Conservation (phyloP, 2,329 filamentous ascomycete species). For the Aspergillus pseudoterreus region DNA sequence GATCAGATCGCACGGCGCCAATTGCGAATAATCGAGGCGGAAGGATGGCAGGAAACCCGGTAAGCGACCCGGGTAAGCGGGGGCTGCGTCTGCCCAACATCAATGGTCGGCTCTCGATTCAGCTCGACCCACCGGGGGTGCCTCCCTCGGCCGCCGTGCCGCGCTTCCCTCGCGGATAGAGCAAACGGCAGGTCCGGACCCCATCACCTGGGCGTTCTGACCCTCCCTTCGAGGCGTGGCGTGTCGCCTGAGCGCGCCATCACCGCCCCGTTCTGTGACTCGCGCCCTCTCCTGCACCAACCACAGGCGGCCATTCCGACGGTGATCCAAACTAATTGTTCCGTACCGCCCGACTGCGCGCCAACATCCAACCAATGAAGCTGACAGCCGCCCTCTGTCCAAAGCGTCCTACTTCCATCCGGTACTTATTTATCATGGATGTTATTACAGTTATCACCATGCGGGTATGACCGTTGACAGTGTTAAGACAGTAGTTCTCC, state of each 20-base stretch:
- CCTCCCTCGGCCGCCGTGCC: slow-evolving; percentile 15
- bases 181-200: slow-evolving; percentile 1
- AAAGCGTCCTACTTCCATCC: neutral
- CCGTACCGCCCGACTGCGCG: slow-evolving; percentile 37
- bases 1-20: slow-evolving; percentile 16
- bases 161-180: slow-evolving; percentile 22
- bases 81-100: neutral
- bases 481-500: too few species aligned
- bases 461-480: too few species aligned
- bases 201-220: neutral
- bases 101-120: slow-evolving; percentile 3
- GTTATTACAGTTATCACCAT: too few species aligned
- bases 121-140: slow-evolving; percentile 8
- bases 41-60: neutral
- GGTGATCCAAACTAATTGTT: slow-evolving; percentile 17
- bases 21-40: slow-evolving; percentile 21
- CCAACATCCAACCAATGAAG: slow-evolving; percentile 26
- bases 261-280: slow-evolving; percentile 16
- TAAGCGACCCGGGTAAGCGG: slow-evolving; percentile 10
- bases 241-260: slow-evolving; percentile 30
- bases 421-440: too few species aligned
- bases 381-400: slow-evolving; percentile 22
- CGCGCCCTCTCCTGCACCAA: slow-evolving; percentile 25
- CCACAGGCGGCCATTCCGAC: slow-evolving; percentile 12
- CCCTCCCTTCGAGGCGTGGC: slow-evolving; percentile 17